Evolutionary conservation across 106 monocot species (phyloP).

Genomic region (Iris macrosiphon): DNA sequence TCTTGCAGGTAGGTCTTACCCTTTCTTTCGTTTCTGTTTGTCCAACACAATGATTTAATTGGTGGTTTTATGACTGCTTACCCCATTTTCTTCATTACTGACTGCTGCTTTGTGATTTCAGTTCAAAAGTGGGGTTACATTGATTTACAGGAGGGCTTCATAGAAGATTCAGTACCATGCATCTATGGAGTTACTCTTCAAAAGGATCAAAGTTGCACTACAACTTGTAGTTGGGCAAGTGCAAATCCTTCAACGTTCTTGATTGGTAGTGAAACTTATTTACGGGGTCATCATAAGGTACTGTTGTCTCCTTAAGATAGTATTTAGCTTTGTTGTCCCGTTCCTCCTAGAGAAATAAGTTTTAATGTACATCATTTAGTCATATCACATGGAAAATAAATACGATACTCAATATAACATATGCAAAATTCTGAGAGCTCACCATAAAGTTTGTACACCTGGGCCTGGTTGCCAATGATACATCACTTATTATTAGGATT

Average conservation of each 20-base stretch:
- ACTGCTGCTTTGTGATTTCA: constrained; percentile 12
- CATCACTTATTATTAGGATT: too few species aligned
- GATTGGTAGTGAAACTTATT: constrained; percentile 81
- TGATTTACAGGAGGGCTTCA: constrained; percentile 49
- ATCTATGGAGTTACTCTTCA: constrained; percentile 80
- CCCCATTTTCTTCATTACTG: background rate
- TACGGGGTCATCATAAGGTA: constrained; percentile 86
- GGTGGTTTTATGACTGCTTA: background rate
- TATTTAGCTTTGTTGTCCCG: too few species aligned
- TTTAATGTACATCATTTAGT: too few species aligned
- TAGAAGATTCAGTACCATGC: constrained; percentile 24
- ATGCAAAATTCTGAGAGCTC: too few species aligned
- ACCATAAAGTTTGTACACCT: too few species aligned
- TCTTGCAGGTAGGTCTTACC: constrained; percentile 59
- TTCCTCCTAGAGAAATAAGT: too few species aligned
- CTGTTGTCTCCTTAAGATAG: too few species aligned
- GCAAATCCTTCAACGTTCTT: constrained; percentile 89
- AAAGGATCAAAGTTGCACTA: constrained; percentile 53
- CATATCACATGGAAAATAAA: too few species aligned
- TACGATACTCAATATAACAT: too few species aligned
- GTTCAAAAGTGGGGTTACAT: constrained; percentile 71
- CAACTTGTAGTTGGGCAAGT: constrained; percentile 66
- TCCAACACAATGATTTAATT: too few species aligned
- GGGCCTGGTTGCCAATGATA: too few species aligned
- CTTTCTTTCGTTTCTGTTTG: constrained; percentile 7